Percentiles rank a stretch among this genome's conserved stretches.
Conservation (phyloP, 108 stramenopile genomes). For the Fragilaria crotonensis region DNA sequence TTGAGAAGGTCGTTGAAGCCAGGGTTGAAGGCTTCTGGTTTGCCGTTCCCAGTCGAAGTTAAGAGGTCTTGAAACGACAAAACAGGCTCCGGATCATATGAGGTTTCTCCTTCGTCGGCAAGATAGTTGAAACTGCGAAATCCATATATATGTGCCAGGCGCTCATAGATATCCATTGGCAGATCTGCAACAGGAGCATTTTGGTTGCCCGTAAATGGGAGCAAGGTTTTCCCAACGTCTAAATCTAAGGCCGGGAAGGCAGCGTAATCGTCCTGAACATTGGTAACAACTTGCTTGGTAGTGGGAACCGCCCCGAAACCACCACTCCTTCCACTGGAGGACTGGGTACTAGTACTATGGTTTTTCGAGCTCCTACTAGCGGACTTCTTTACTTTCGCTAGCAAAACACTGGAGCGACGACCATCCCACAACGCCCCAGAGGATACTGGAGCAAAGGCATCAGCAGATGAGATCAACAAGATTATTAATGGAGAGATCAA, state of each 20-base stretch:
- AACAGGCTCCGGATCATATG: background rate
- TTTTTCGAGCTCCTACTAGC: too few relatives aligned
- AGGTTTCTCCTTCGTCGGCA: conserved; percentile 4
- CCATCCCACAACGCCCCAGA: too few relatives aligned
- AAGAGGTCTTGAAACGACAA: conserved; percentile 50
- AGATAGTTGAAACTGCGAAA: conserved; percentile 65
- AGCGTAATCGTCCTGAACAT: conserved; percentile 30
- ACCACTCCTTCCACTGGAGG: too few relatives aligned
- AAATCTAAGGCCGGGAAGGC: conserved; percentile 62
- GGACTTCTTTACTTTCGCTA: too few relatives aligned
- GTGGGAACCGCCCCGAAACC: too few relatives aligned
- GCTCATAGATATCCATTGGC: conserved; percentile 68
- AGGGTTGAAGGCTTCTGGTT: background rate
- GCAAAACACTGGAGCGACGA: too few relatives aligned
- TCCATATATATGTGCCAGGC: conserved; percentile 78
- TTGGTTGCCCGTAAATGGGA: conserved; percentile 26
- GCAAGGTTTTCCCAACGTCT: conserved; percentile 40
- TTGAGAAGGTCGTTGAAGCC: background rate
- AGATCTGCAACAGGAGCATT: conserved; percentile 21
- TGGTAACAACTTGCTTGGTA: background rate
- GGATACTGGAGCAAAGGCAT: too few relatives aligned
- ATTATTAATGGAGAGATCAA: too few relatives aligned
- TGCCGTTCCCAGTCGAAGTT: conserved; percentile 8
- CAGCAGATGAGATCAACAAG: too few relatives aligned
- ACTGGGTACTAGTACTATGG: too few relatives aligned